Base-by-base conservation (phyloP, 2,329 filamentous ascomycete genomes). In the Fragosphaeria purpurea region DNA sequence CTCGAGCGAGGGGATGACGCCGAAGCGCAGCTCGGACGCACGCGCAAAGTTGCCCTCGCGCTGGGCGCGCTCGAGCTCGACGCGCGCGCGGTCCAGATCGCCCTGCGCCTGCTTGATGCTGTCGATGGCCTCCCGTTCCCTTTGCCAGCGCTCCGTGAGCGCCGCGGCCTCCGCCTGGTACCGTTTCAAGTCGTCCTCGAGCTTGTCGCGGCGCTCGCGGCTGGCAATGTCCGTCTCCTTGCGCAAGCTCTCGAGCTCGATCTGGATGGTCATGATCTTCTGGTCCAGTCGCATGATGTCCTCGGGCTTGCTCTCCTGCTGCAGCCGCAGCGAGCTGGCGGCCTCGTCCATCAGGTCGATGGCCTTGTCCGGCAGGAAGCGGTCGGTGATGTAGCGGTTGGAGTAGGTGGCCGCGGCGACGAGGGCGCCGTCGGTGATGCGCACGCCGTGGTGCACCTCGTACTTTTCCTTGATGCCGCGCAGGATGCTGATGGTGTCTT, bases 301-400 rank as follows among this genome's bases (percentile, higher is more conserved):
- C 59, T 97, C 93, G 0, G 93, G 93, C 60, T 96, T 97, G 59
- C 88, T 95, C 66, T 98, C 93, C 67, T 97, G 93, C 62, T 97
- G 91, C 35, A 97, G 70, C 43, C 94, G 82, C 8, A 97, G 72
- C 30, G 89, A 88, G 53, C 87, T 94, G 1, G 91, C 90, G 8
- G 93, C 93, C 68, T 97, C 93, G 57, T 97, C 93, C 65, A 98
- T 93, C 12, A 97, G 69, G 64, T 97, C 93, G 56, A 98, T 97
- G 3, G 93, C 93, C 65, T 97, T 97, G 67, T 98, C 93, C 0
- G 93, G 93, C 1, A 97, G 73, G 67, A 95, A 97, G 2, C 93
- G 84, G 62, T 97, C 91, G 11, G 90, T 96, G 58, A 98, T 93
- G 65, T 97, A 98, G 47, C 93, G 85, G 62, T 97, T 97, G 55